phyloP scores from a whole-genome alignment of 225 moss, liverwort and hornwort genomes.

The Thuidium tamariscinum region DNA sequence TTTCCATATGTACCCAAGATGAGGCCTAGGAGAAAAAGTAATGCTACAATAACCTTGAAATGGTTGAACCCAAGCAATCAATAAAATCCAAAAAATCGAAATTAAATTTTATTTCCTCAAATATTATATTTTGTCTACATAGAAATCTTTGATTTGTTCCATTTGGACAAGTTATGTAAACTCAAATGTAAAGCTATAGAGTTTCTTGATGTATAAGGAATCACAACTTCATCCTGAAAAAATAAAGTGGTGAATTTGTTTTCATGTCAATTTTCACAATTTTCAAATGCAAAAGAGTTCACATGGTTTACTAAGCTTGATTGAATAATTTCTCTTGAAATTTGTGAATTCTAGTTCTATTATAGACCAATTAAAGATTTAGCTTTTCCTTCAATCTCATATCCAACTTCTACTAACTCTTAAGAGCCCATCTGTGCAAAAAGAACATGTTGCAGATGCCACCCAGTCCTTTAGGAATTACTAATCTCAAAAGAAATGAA shows the following conservation, averaged over 20 bases:
- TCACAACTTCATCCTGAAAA: background rate
- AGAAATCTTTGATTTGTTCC: fast-evolving
- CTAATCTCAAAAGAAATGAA: background rate
- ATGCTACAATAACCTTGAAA: background rate
- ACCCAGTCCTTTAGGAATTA: background rate
- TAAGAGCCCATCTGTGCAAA: fast-evolving
- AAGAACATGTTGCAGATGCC: fast-evolving
- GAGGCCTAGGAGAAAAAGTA: background rate
- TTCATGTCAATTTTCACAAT: background rate
- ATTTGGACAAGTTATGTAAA: background rate
- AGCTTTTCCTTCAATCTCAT: background rate
- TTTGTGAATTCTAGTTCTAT: background rate
- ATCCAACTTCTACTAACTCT: background rate
- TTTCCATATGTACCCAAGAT: background rate
- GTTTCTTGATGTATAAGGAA: background rate
- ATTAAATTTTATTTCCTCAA: background rate
- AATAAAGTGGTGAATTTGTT: background rate
- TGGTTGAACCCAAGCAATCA: fast-evolving
- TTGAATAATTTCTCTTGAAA: background rate
- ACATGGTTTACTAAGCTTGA: background rate
- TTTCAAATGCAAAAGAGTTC: background rate
- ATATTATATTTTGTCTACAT: background rate
- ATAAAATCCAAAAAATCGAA: background rate
- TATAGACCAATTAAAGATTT: background rate
- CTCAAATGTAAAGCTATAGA: too few species aligned